A percentile compares a stretch with the other conserved stretches of the same genome.
Evolutionary conservation across 495 filamentous ascomycete species (phyloP).

Genomic region (Rhypophila decipiens): DNA sequence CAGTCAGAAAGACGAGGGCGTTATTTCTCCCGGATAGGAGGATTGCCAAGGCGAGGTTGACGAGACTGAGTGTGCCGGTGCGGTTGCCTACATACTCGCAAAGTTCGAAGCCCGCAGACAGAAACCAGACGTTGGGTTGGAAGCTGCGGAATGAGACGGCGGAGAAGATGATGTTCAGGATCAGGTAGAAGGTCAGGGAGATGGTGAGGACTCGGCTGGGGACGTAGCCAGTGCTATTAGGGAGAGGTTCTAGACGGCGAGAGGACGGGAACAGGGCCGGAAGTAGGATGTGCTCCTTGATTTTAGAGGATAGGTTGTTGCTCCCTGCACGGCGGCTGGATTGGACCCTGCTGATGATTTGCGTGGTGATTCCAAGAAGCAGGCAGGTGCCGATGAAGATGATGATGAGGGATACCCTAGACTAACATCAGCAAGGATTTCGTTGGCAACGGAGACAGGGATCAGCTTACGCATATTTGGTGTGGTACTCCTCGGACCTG

Average conservation of each 20-base stretch:
- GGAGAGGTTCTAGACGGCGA: not conserved
- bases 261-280: not conserved
- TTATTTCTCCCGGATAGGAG: conserved; percentile 40
- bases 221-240: not conserved
- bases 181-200: not conserved
- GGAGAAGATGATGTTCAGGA: not conserved
- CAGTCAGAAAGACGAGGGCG: conserved; percentile 36
- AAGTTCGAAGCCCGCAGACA: not conserved
- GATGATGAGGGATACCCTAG: not conserved
- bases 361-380: too few species aligned
- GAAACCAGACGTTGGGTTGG: not conserved
- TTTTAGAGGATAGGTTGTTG: too few species aligned
- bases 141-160: not conserved
- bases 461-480: too few species aligned
- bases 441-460: too few species aligned
- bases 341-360: too few species aligned
- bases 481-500: not conserved
- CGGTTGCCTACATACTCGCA: conserved; percentile 25
- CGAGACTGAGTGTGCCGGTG: conserved; percentile 31
- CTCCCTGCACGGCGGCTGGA: too few species aligned
- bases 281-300: not conserved
- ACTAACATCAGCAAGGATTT: too few species aligned
- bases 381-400: not conserved
- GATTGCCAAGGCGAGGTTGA: conserved; percentile 24
- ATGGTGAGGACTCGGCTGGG: not conserved